Base-by-base conservation (phyloP, 371 early-diverging fungal genomes). In the Syncephalis fuscata region DNA sequence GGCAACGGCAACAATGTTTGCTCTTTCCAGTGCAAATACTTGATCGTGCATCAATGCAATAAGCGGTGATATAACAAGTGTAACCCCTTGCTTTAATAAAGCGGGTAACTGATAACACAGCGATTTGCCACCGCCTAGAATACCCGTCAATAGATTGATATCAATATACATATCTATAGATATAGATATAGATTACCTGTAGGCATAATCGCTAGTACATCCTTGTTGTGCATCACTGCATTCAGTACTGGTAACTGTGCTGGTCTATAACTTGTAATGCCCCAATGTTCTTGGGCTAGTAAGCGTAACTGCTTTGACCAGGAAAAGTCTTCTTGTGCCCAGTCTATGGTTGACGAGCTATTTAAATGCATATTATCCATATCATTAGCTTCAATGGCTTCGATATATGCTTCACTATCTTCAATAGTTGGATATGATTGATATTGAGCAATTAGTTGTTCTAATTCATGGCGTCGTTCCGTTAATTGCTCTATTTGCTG, bases 121-220 rank as follows among this genome's bases (percentile, higher is more conserved):
- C 57, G 85, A 83, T 63, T 99, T 99, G 8, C 99, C 99, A 0
- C 99, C 99, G 36, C 99, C 99, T 4, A 5, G 0, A 32, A 7
- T 4, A 32, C 32, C 11, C 11, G 32, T 11, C 11, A 32, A 11
- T 32, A 32, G 4, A 32, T 32, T 32, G 4, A 11, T 11, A 32
- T 32, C 4, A 7, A 32, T 32, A 7, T 32, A 11, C 32, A 32
- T 32, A 32, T 32, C 4, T 32, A 32, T 32, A 7, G 4, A 11
- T 32, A 32, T 32, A 32, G 32, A 32, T 32, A n/a, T n/a, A n/a
- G 32, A 4, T 32, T 11, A 32, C 32, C 32, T 32, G 99, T 99
- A 1, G 99, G 99, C 99, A 99, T 99, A 27, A 99, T 63, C 26
- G 99, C 92, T 79, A 99, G 99, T 0, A 88, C 85, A 55, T 99